Base-by-base conservation (phyloP, 306 rosid species). In the Astragalus membranaceus region DNA sequence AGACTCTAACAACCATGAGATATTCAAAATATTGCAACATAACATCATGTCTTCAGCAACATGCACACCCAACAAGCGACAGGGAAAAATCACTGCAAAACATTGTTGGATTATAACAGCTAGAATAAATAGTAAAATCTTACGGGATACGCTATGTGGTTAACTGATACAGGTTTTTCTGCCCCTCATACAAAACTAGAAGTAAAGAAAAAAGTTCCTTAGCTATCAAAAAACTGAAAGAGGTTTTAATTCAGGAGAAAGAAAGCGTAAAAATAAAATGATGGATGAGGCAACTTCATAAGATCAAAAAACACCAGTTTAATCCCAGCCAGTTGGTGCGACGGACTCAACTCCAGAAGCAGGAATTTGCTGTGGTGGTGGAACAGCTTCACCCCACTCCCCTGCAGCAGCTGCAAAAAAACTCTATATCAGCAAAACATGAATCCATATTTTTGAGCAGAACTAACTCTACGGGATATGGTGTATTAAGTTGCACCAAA, bases 381-480 rank as follows among this genome's bases (percentile, higher is more conserved):
- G 57, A 55, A 69, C 83, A 37, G 80, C 2, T 0, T 79, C 80
- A 1, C 65, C 80, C 84, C 84, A 82, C 10, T 78, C 83, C 37
- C 78, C 85, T 68, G 76, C 80, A 67, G 30, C 59, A 41, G 49
- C 39, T 32, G 66, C 10, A 60, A 60, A n/a, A 60, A 8, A 14
- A 60, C 46, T 36, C 32, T 16, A 10, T 9, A 60, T 60, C 8
- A 60, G 37, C 30, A 37, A 59, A 59, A 8, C 14, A 9, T 9
- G 32, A 15, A 60, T 15, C 10, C 5, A 56, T 20, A 30, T 14
- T 53, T 23, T 32, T 10, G 14, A 10, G 8, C 39, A 53, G 26
- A 53, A 23, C 5, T 17, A 55, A 29, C 2, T 55, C 36, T 11
- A 30, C 10, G 0, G 17, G 23, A 60, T 13, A 57, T 60, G 8